Conservation (phyloP, 2,329 filamentous ascomycete genomes). For the Bipolaris sorokiniana region DNA sequence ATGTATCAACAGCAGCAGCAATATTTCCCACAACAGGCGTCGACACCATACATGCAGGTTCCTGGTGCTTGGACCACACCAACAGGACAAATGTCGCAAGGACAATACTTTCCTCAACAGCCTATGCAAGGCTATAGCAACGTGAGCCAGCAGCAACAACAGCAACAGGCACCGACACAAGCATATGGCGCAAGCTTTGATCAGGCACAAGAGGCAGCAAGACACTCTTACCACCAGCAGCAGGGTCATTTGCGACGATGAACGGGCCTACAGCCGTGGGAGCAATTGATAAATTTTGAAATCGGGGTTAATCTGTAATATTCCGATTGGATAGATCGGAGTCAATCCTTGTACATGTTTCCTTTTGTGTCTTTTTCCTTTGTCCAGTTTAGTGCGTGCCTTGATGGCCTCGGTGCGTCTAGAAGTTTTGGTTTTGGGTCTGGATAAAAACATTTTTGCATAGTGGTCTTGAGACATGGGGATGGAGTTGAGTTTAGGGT, state of each 20-base stretch:
- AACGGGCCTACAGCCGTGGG: neutral
- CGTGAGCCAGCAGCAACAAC: conserved; percentile 12
- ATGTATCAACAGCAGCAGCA: conserved; percentile 39
- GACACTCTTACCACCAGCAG: conserved; percentile 9
- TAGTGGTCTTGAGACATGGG: neutral
- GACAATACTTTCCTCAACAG: conserved; percentile 35
- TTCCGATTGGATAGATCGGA: neutral
- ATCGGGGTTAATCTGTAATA: conserved; percentile 3
- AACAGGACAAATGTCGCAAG: conserved; percentile 34
- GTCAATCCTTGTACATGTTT: conserved; percentile 11
- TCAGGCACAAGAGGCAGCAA: conserved; percentile 13
- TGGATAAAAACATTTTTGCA: conserved; percentile 1
- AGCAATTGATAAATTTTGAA: neutral
- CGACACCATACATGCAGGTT: conserved; percentile 34
- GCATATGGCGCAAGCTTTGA: conserved; percentile 17
- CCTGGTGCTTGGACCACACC: conserved; percentile 39
- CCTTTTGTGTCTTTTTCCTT: conserved; percentile 2
- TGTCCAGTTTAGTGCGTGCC: neutral
- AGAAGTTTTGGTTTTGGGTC: conserved; percentile 1
- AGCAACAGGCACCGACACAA: conserved; percentile 11
- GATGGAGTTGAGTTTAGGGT: neutral
- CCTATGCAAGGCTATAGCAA: conserved; percentile 34
- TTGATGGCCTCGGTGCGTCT: neutral
- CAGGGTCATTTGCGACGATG: conserved; percentile 12
- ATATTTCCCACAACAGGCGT: conserved; percentile 37